Evolutionary conservation across 768 basidiomycete genomes (phyloP).

Genomic region (Clavaria fumosa): DNA sequence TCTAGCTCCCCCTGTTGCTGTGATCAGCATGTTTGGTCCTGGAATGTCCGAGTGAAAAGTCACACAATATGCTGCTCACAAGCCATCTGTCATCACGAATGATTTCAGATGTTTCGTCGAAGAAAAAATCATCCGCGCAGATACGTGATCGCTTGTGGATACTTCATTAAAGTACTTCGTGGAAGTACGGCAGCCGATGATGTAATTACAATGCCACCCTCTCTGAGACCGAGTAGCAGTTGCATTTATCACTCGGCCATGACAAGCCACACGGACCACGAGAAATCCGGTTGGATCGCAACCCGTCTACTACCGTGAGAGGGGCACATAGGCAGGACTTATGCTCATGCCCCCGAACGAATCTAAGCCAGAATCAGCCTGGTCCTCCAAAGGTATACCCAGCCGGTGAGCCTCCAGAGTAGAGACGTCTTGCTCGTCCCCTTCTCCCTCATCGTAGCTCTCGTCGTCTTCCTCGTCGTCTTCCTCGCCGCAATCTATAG

Average conservation of each 20-base stretch:
- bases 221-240: no score
- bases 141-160: no score
- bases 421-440: slow-evolving; percentile 17
- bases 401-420: slow-evolving; percentile 11
- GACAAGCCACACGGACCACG: no score
- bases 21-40: slow-evolving; percentile 57
- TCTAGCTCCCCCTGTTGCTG: slow-evolving; percentile 45
- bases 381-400: slow-evolving; percentile 14
- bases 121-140: slow-evolving; percentile 4
- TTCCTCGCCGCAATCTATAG: slow-evolving; percentile 59
- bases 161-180: no score
- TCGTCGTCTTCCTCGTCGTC: slow-evolving; percentile 45
- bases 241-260: no score
- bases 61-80: slow-evolving; percentile 1
- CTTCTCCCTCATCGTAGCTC: slow-evolving; percentile 25
- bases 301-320: no score
- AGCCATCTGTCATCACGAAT: no score
- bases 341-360: slow-evolving; percentile 78
- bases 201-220: no score
- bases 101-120: no score
- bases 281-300: no score
- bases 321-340: no score
- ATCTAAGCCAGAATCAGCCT: slow-evolving; percentile 40
- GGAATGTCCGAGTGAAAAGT: slow-evolving; percentile 4
- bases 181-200: no score